Evolutionary conservation across 2,329 filamentous ascomycete genomes (phyloP).

Genomic region (Fusarium pseudocircinatum): DNA sequence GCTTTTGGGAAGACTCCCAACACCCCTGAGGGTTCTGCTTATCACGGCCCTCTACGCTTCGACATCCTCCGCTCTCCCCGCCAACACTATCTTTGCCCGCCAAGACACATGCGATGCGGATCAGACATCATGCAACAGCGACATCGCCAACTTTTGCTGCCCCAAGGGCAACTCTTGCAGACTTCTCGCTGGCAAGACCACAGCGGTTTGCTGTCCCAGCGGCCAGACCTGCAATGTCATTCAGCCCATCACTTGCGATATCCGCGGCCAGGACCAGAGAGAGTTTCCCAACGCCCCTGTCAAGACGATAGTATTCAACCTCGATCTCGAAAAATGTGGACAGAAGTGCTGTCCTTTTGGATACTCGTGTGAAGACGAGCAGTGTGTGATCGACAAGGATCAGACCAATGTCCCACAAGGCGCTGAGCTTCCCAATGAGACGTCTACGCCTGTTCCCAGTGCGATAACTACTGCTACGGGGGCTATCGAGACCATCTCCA

Average conservation of each 20-base stretch:
- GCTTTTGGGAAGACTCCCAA: conserved; percentile 26
- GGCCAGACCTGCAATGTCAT: conserved; percentile 68
- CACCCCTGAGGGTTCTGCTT: conserved; percentile 49
- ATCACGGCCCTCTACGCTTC: conserved; percentile 51
- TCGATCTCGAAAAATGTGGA: conserved; percentile 67
- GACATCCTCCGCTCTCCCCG: conserved; percentile 52
- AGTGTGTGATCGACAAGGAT: conserved; percentile 64
- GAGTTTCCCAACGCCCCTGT: conserved; percentile 66
- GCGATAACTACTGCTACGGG: conserved; percentile 35
- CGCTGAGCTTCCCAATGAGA: conserved; percentile 38
- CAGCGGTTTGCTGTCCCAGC: conserved; percentile 75
- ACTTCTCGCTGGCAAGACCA: conserved; percentile 70
- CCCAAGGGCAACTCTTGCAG: conserved; percentile 63
- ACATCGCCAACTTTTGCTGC: conserved; percentile 77
- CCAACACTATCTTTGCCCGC: conserved; percentile 54
- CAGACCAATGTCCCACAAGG: conserved; percentile 55
- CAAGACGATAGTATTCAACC: conserved; percentile 71
- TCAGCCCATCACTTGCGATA: conserved; percentile 31
- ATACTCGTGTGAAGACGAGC: conserved; percentile 67
- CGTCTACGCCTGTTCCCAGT: conserved; percentile 28
- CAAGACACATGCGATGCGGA: conserved; percentile 61
- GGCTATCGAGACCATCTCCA: conserved; percentile 35
- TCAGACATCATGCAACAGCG: conserved; percentile 63
- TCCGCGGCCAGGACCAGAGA: conserved; percentile 65
- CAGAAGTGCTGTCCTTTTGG: conserved; percentile 76